Conservation (phyloP, 2,329 filamentous ascomycete species). For the Zymoseptoria pseudotritici region DNA sequence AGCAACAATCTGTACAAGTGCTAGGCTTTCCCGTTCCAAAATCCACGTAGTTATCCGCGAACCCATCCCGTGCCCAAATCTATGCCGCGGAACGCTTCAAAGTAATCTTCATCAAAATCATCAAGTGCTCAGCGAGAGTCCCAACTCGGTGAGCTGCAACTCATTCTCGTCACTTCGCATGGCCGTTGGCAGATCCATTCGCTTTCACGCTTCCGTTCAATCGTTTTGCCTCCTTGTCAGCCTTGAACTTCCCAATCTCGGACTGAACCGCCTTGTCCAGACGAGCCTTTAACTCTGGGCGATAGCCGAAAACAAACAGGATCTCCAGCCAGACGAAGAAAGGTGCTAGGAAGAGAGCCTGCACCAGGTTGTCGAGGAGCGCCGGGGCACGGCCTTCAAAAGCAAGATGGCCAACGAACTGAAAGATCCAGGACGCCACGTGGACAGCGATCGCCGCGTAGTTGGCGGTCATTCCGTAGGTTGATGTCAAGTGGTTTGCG, state of each 20-base stretch:
- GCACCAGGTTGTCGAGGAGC: slow-evolving; percentile 81
- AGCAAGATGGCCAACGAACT: slow-evolving; percentile 84
- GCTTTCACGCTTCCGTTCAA: slow-evolving; percentile 13
- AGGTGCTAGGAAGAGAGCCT: slow-evolving; percentile 85
- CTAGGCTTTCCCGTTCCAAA: not conserved
- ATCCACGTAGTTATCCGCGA: not conserved
- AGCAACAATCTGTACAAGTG: not conserved
- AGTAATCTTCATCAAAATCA: not conserved
- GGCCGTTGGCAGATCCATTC: slow-evolving; percentile 20
- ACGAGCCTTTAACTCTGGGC: slow-evolving; percentile 74
- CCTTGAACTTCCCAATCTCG: slow-evolving; percentile 69
- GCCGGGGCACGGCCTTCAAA: slow-evolving; percentile 87
- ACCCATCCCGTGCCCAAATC: not conserved
- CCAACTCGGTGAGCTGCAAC: not conserved
- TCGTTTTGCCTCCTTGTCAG: slow-evolving; percentile 44
- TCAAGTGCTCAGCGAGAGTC: not conserved
- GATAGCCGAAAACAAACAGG: slow-evolving; percentile 83
- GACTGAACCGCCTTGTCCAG: slow-evolving; percentile 67
- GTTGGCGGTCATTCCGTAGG: slow-evolving; percentile 53
- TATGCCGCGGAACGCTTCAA: not conserved
- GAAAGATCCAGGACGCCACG: slow-evolving; percentile 71
- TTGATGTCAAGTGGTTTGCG: slow-evolving; percentile 64
- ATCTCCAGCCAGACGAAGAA: slow-evolving; percentile 97
- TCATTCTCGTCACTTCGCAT: slow-evolving; percentile 12
- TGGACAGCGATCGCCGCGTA: slow-evolving; percentile 63